Base-by-base conservation (phyloP, 2,329 filamentous ascomycete species). In the Leptographium procerum region DNA sequence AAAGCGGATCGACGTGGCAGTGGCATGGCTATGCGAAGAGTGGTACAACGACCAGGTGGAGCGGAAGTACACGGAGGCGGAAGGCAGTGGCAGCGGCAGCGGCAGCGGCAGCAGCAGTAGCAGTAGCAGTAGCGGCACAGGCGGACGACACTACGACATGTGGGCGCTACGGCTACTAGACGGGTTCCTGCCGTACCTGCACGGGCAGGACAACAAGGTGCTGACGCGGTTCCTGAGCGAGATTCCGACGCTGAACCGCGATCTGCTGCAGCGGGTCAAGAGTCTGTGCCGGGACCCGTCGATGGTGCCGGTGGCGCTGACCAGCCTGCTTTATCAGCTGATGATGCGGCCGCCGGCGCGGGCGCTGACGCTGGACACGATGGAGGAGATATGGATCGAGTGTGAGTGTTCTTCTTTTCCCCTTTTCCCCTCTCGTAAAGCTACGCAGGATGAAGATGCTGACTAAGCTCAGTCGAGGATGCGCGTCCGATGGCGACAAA, bases 21-120 rank as follows among this genome's bases (percentile, higher is more conserved):
- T 97, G 56, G 86, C 87, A 9, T 99, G 94, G 94, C 79, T 99
- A 19, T 95, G 87, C 65, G 94, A 99, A 70, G 94, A 99, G 72
- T 99, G 94, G 92, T 97, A 96, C 71, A 95, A 91, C 66, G 92
- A 97, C 69, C 84, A 71, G 70, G 72, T 75, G 63, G 73, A 69
- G 61, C 74, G 67, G 53, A 69, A 62, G 59, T 75, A 70, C 57
- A 67, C 14, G 3, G 28, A 28, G 28, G 9, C 16, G 9, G 33
- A 36, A 16, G 43, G 4, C 8, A 9, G 26, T 2, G 55, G 31
- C 31, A 28, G 2, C 14, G 22, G 19, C 34, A 28, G 36, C 31
- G 22, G 34, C 34, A 47, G 29, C 28, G n/a, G 24, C 40, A 26
- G n/a, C 47, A 36, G 40, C 43, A 11, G 34, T 26, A 47, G 29